phyloP scores from a whole-genome alignment of 306 rosid genomes.

The Pterocarpus macrocarpus region DNA sequence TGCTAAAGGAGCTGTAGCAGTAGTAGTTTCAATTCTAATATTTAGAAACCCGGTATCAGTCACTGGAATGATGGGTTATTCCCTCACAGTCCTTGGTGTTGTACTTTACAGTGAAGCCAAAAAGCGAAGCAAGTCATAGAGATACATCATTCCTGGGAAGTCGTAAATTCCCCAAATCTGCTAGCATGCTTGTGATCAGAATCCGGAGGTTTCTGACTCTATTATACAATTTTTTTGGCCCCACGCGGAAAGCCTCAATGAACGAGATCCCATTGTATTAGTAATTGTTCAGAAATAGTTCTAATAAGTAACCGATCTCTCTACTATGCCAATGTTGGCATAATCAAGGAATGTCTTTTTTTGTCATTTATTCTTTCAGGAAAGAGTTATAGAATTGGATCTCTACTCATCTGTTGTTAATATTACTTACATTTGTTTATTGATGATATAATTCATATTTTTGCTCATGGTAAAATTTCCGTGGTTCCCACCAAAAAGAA shows the following conservation, averaged over 20 bases:
- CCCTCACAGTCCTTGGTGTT: conserved; percentile 93
- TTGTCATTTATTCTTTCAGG: conserved; percentile 68
- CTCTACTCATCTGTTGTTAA: conserved; percentile 55
- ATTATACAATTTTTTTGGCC: conserved; percentile 50
- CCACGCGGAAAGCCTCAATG: conserved; percentile 55
- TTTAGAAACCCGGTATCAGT: conserved; percentile 98
- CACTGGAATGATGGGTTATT: conserved; percentile 96
- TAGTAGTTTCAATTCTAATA: conserved; percentile 92
- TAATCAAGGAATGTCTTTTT: conserved; percentile 57
- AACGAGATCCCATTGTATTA: conserved; percentile 68
- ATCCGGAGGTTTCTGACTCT: conserved; percentile 51
- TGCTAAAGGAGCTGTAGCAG: conserved; percentile 99
- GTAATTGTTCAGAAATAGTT: conserved; percentile 66
- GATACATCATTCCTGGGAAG: conserved; percentile 43
- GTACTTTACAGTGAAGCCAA: conserved; percentile 96
- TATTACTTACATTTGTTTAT: conserved; percentile 67
- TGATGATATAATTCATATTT: conserved; percentile 54
- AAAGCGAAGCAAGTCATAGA: conserved; percentile 90
- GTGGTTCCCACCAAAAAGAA: not conserved
- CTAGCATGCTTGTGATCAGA: conserved; percentile 53
- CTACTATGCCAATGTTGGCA: conserved; percentile 58
- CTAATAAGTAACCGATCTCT: conserved; percentile 67
- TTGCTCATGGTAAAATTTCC: conserved; percentile 22
- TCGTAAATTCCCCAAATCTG: conserved; percentile 53
- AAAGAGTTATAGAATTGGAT: conserved; percentile 65